Percentiles rank a stretch among this genome's conserved stretches.
Evolutionary conservation across 2,329 filamentous ascomycete species (phyloP).

Genomic region (Apiospora phragmitis): DNA sequence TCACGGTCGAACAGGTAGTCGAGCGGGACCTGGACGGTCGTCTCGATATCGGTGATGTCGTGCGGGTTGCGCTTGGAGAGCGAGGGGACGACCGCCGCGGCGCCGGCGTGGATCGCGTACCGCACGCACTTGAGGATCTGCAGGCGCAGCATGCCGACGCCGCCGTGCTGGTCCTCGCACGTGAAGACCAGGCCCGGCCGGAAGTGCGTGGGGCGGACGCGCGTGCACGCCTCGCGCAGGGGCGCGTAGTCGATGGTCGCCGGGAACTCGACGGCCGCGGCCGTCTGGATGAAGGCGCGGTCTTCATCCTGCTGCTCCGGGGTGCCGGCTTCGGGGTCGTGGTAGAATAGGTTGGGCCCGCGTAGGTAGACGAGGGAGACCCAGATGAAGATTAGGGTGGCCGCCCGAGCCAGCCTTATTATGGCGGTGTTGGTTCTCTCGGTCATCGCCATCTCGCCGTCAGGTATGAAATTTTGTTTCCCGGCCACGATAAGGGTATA

Average conservation of each 20-base stretch:
- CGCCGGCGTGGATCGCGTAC: slow-evolving; percentile 40
- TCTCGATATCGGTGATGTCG: slow-evolving; percentile 33
- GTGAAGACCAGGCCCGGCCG: slow-evolving; percentile 37
- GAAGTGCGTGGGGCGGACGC: slow-evolving; percentile 25
- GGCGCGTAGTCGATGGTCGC: slow-evolving; percentile 35
- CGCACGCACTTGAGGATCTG: slow-evolving; percentile 42
- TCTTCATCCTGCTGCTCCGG: slow-evolving; percentile 16
- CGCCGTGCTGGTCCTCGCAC: slow-evolving; percentile 40
- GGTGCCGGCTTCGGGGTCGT: slow-evolving; percentile 11
- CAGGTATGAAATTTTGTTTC: not conserved
- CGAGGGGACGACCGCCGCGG: slow-evolving; percentile 36
- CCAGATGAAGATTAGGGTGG: not conserved
- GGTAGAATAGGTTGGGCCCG: slow-evolving; percentile 7
- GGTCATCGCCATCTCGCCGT: not conserved
- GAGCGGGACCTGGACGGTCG: slow-evolving; percentile 26
- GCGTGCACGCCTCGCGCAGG: slow-evolving; percentile 33
- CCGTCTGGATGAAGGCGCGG: slow-evolving; percentile 24
- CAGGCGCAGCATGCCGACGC: slow-evolving; percentile 40
- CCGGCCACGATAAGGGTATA: not conserved
- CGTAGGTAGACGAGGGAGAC: not conserved
- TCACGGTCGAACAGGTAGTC: slow-evolving; percentile 31
- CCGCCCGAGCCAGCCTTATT: not conserved
- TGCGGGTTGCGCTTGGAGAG: slow-evolving; percentile 35
- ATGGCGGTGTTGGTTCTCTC: not conserved
- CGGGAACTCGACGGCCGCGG: slow-evolving; percentile 35